A percentile compares a stretch with the other conserved stretches of the same genome.
phyloP scores from a whole-genome alignment of 2,329 filamentous ascomycete genomes.

The Fusarium pseudonygamai region DNA sequence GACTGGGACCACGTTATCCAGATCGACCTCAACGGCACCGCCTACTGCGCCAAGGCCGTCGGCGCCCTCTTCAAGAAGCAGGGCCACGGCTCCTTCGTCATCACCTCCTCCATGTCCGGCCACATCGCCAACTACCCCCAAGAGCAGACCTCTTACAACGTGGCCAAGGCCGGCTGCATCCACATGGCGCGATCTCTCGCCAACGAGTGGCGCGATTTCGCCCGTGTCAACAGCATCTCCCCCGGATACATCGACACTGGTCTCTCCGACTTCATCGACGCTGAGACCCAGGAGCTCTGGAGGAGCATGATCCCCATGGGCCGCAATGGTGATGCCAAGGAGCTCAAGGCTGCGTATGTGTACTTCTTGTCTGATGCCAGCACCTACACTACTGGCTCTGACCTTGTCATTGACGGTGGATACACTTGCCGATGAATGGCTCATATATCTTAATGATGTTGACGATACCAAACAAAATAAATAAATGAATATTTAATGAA shows the following conservation, averaged over 20 bases:
- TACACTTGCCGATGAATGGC: constrained; percentile 61
- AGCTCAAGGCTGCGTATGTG: constrained; percentile 81
- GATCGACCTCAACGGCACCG: constrained; percentile 74
- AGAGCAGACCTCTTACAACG: constrained; percentile 73
- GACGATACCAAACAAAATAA: constrained; percentile 23
- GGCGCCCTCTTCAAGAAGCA: constrained; percentile 72
- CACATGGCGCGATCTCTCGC: constrained; percentile 60
- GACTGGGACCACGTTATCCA: constrained; percentile 72
- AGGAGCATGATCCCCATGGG: constrained; percentile 78
- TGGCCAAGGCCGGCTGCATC: constrained; percentile 67
- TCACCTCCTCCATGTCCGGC: constrained; percentile 75
- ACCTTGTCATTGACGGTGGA: constrained; percentile 77
- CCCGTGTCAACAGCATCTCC: constrained; percentile 71
- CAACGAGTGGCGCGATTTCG: constrained; percentile 75
- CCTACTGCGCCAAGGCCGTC: constrained; percentile 72
- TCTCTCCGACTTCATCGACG: constrained; percentile 71
- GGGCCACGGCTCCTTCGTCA: constrained; percentile 72
- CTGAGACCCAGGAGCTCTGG: constrained; percentile 77
- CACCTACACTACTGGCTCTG: constrained; percentile 77
- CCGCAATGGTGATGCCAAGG: constrained; percentile 72
- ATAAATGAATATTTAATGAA: constrained; percentile 23
- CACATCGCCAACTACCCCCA: constrained; percentile 77
- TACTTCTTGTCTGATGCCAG: constrained; percentile 80
- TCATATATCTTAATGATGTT: constrained; percentile 11
- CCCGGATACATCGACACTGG: constrained; percentile 76